Evolutionary conservation across 495 filamentous ascomycete genomes (phyloP).

Genomic region (Pyronema omphalodes): DNA sequence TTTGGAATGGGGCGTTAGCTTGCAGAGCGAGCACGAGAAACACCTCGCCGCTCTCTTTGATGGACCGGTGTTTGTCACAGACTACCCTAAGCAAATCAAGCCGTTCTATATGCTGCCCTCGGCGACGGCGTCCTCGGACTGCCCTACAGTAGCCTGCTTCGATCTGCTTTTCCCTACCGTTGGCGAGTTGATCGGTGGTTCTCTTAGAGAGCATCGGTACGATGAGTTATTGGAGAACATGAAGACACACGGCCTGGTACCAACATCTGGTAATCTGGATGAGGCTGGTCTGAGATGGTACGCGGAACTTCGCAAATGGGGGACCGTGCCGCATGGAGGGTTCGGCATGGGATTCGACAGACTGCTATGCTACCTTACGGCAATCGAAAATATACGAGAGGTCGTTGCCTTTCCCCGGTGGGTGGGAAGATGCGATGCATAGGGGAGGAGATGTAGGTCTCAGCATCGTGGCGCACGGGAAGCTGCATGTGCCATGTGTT

Average conservation of each 20-base stretch:
- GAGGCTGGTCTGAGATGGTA: slow-evolving; percentile 66
- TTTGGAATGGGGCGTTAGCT: slow-evolving; percentile 51
- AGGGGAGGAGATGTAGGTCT: neutral
- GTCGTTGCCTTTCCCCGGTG: slow-evolving; percentile 78
- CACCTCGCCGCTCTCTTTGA: slow-evolving; percentile 58
- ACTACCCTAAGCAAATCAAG: slow-evolving; percentile 74
- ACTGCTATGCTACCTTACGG: slow-evolving; percentile 67
- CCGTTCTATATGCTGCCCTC: slow-evolving; percentile 77
- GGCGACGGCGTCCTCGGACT: slow-evolving; percentile 10
- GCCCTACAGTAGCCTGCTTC: slow-evolving; percentile 70
- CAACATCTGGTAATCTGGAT: slow-evolving; percentile 20
- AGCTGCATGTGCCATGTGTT: neutral
- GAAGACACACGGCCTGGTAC: slow-evolving; percentile 35
- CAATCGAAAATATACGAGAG: slow-evolving; percentile 70
- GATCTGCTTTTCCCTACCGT: slow-evolving; percentile 81
- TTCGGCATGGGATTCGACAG: slow-evolving; percentile 92
- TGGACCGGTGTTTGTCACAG: slow-evolving; percentile 71
- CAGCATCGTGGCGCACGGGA: neutral
- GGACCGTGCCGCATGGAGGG: slow-evolving; percentile 85
- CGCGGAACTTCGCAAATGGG: slow-evolving; percentile 81
- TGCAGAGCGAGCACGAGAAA: slow-evolving; percentile 86
- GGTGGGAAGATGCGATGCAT: slow-evolving; percentile 61
- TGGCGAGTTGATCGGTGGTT: slow-evolving; percentile 82
- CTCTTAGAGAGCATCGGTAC: slow-evolving; percentile 77
- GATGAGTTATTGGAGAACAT: slow-evolving; percentile 53